Conservation (phyloP, 2,329 filamentous ascomycete genomes). For the Paecilomyces formosus region DNA sequence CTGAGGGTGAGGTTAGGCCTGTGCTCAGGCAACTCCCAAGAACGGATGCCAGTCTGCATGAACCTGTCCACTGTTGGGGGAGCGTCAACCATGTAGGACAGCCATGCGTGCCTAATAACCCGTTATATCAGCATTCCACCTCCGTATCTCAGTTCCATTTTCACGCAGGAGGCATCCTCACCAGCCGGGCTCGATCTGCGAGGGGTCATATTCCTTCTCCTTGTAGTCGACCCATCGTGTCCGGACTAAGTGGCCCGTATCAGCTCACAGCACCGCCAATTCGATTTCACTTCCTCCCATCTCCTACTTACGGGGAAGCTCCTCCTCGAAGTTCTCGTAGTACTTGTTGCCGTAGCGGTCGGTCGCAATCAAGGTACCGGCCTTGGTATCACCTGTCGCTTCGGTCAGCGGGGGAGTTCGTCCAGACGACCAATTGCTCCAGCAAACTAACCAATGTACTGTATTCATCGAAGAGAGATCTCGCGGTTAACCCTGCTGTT, state of each 20-base stretch:
- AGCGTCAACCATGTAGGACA: slow-evolving; percentile 86
- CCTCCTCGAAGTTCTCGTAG: slow-evolving; percentile 85
- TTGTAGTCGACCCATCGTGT: slow-evolving; percentile 98
- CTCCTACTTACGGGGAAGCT: slow-evolving; percentile 68
- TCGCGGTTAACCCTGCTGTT: slow-evolving; percentile 9
- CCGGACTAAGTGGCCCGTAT: slow-evolving; percentile 53
- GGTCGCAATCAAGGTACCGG: slow-evolving; percentile 72
- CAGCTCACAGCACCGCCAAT: slow-evolving; percentile 10
- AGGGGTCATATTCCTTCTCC: slow-evolving; percentile 57
- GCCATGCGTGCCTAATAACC: slow-evolving; percentile 74
- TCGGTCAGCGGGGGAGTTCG: slow-evolving; percentile 6
- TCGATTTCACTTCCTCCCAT: slow-evolving; percentile 5
- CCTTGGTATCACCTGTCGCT: slow-evolving; percentile 82
- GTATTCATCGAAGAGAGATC: slow-evolving; percentile 12
- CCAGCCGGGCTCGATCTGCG: slow-evolving; percentile 87
- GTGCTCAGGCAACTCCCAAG: slow-evolving; percentile 70
- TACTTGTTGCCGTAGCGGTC: slow-evolving; percentile 97
- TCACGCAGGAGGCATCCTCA: slow-evolving; percentile 25
- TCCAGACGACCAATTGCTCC: not conserved
- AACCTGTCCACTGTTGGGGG: slow-evolving; percentile 71
- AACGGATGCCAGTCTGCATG: slow-evolving; percentile 57
- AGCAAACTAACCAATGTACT: slow-evolving; percentile 36
- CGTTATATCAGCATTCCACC: not conserved
- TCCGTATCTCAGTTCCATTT: not conserved
- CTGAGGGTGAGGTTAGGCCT: slow-evolving; percentile 68